Base-by-base conservation (phyloP, 768 basidiomycete genomes). In the Xanthoconium stramineum region DNA sequence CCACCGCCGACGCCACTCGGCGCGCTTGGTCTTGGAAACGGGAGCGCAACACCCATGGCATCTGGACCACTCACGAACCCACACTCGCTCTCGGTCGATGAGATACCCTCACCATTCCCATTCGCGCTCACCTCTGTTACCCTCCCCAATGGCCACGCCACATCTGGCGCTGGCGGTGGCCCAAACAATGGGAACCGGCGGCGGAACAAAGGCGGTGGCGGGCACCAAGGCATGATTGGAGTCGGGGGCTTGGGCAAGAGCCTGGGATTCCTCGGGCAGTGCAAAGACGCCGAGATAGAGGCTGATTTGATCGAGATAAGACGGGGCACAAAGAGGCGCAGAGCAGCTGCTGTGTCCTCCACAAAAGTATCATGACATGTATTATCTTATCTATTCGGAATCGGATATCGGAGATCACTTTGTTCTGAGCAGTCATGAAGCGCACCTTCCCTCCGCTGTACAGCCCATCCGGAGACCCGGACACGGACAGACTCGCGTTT, bases 101-200 rank as follows among this genome's bases (percentile, higher is more conserved):
- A 93, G 65, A 80, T 94, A 37, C 89, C 91, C 4, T 93, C 91
- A 0, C 89, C 88, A 12, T 92, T 91, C 76, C 88, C 90, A 0
- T 76, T 90, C 11, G 81, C 88, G 1, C 80, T 92, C 12, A 87
- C 84, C 7, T 76, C 81, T 5, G 79, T 78, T 15, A 74, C 76
- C n/a, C 69, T 75, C 39, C 75, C 74, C 3, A 74, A 67, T 38
- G 63, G 74, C 51, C 58, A 73, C 29, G 62, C 65, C 9, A 68
- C 69, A 14, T 70, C 65, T 29, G 75, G 69, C 49, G 73, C 64
- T 37, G 77, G 72, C 30, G 63, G 62, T n/a, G 75, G 70, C 14
- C 75, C 76, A 12, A 77, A 75, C 24, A 70, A 82, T 14, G 62
- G 68, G 5, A 65, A 60, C 29, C 64, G 70, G 47, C 66, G 83